These are phyloP conservation scores for Termitomyces sp. DNA, from an alignment of 768 basidiomycete genomes.

Conservation along the genomic window DNA sequence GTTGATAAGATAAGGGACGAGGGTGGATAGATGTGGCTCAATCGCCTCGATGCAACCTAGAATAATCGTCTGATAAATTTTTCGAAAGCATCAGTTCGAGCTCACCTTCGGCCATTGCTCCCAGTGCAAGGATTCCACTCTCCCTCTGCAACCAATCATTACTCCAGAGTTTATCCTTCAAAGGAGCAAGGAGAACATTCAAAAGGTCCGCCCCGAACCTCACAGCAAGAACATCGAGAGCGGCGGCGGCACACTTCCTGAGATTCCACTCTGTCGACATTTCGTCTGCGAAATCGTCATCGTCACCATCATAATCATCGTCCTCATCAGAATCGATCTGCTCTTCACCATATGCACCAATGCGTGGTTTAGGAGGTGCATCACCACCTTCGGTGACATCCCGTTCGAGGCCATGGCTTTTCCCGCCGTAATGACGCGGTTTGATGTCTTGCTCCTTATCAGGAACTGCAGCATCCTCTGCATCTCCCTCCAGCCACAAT, in stretches of 20 bases:
- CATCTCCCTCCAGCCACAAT: slow-evolving; percentile 90
- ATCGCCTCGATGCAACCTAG: slow-evolving; percentile 95
- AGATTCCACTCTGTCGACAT: slow-evolving; percentile 99
- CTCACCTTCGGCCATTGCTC: slow-evolving; percentile 97
- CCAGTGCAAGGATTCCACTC: slow-evolving; percentile 91
- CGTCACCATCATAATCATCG: slow-evolving; percentile 82
- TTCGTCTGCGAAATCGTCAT: slow-evolving; percentile 93
- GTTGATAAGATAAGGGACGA: slow-evolving; percentile 90
- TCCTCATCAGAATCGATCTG: slow-evolving; percentile 82
- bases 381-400: slow-evolving; percentile 40
- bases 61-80: slow-evolving; percentile 1
- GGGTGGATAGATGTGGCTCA: slow-evolving; percentile 88
- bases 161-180: slow-evolving; percentile 94
- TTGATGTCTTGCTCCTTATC: slow-evolving; percentile 97
- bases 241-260: slow-evolving; percentile 96
- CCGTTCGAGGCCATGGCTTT: slow-evolving; percentile 80
- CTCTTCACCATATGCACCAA: slow-evolving; percentile 77
- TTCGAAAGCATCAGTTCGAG: background rate
- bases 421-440: slow-evolving; percentile 86
- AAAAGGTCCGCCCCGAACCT: slow-evolving; percentile 88
- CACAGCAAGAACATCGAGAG: slow-evolving; percentile 93
- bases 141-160: slow-evolving; percentile 91
- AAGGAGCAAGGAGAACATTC: slow-evolving; percentile 78
- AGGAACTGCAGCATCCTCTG: slow-evolving; percentile 84
- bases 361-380: slow-evolving; percentile 32